Percentiles rank a stretch among this genome's conserved stretches.
phyloP scores from a whole-genome alignment of 2,329 filamentous ascomycete species.

The Grosmannia huntii region DNA sequence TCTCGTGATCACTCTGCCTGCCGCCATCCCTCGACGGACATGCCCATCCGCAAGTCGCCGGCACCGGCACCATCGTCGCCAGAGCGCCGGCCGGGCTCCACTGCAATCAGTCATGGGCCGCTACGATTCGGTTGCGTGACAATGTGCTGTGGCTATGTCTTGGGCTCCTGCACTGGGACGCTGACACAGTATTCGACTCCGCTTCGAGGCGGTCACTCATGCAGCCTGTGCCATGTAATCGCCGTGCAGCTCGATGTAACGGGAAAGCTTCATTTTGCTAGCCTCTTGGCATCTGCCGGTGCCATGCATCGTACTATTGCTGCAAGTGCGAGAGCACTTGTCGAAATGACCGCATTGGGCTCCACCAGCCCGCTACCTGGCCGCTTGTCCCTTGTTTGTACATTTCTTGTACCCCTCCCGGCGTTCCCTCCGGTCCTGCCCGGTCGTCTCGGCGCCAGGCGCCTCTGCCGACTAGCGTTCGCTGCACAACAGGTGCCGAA shows the following conservation, averaged over 20 bases:
- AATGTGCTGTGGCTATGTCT: neutral
- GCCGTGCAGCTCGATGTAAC: neutral
- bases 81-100: neutral
- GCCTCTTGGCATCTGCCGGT: constrained; percentile 1
- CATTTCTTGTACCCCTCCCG: neutral
- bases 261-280: neutral
- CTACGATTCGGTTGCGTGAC: neutral
- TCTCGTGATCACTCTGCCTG: neutral
- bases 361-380: neutral
- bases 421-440: neutral
- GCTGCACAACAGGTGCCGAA: neutral
- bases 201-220: too few species aligned
- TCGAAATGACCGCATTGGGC: neutral
- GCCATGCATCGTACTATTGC: neutral
- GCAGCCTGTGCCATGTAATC: too few species aligned
- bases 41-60: neutral
- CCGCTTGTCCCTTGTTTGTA: neutral
- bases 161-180: neutral
- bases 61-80: neutral
- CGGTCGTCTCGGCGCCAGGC: neutral
- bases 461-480: neutral
- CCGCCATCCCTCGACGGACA: neutral
- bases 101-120: neutral
- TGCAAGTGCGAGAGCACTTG: neutral
- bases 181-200: too few species aligned